Base-by-base conservation (phyloP, 495 filamentous ascomycete species). In the Podospora didyma region DNA sequence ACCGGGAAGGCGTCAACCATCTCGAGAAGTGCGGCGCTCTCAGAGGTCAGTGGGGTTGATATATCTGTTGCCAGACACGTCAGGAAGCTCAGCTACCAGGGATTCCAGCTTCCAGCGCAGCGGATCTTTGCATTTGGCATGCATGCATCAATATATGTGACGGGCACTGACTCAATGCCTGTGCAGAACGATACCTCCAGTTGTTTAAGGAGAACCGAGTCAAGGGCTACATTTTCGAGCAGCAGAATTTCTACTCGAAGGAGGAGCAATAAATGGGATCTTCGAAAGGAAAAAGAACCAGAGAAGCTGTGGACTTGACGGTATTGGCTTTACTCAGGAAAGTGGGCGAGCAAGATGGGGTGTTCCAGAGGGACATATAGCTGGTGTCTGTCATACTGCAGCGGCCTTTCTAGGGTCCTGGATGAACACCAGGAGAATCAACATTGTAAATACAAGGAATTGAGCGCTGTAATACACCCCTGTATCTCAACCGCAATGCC, bases 1-100 rank as follows among this genome's bases (percentile, higher is more conserved):
- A 83, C 66, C 81, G 87, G 55, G 92, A 98, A 75, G 94, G 94
- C 4, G 89, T 96, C 54, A 97, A 97, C 74, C 94, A 98, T 73
- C 73, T 97, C 62, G 93, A 96, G 83, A 98, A 97, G 78, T 98
- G 94, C 74, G 91, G 90, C 64, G 75, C 78, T 66, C 74, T 96
- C 75, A 82, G 95, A 86, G 92, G 94, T 97, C 62, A 77, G 88
- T 79, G 22, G 16, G 53, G 19, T 42, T 41, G 37, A 31, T 23
- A 37, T 35, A 24, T 20, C 39, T 16, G 39, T 4, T 51, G 28
- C 23, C 23, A 34, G 41, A 28, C 9, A 16, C 31, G 45, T 37
- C 34, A n/a, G 31, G 11, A 24, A 37, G n/a, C n/a, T n/a, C n/a
- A n/a, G n/a, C n/a, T n/a, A n/a, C n/a, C n/a, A n/a, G n/a, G n/a